Percentiles rank a stretch among this genome's conserved stretches.
phyloP scores from a whole-genome alignment of 164 flowering plant species.

The Macadamia integrifolia region DNA sequence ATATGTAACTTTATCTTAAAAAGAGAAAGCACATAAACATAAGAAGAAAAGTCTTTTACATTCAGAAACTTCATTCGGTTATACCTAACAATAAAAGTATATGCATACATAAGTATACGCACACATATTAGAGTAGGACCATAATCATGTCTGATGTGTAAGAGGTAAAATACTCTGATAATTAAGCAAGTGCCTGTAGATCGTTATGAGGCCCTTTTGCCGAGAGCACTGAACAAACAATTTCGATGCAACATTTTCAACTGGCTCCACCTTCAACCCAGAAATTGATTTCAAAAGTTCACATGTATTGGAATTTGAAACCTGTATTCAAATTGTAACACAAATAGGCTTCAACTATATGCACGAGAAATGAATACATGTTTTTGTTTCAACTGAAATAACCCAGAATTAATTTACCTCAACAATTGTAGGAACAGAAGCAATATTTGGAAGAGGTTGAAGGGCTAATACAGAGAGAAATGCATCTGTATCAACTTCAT shows the following conservation, averaged over 20 bases:
- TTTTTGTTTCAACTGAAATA: not conserved
- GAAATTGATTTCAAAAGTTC: slow-evolving; percentile 87
- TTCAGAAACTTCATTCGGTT: slow-evolving; percentile 2
- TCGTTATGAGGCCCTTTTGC: slow-evolving; percentile 91
- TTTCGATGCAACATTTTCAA: slow-evolving; percentile 92
- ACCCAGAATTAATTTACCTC: slow-evolving; percentile 48
- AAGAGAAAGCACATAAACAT: not conserved
- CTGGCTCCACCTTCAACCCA: slow-evolving; percentile 83
- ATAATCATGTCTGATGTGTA: slow-evolving; percentile 1
- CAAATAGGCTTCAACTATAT: slow-evolving; percentile 3
- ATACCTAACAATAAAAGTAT: not conserved
- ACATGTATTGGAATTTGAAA: slow-evolving; percentile 74
- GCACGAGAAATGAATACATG: not conserved
- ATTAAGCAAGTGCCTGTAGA: slow-evolving; percentile 90
- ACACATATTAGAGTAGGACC: not conserved
- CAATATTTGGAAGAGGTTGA: slow-evolving; percentile 75
- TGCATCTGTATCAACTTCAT: slow-evolving; percentile 94
- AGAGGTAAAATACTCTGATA: slow-evolving; percentile 59
- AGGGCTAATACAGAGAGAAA: slow-evolving; percentile 91
- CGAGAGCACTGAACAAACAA: slow-evolving; percentile 98
- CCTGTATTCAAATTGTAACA: slow-evolving; percentile 40
- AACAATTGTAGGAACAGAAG: slow-evolving; percentile 77
- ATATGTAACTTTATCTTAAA: not conserved
- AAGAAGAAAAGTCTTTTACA: not conserved
- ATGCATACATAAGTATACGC: not conserved